Conservation (phyloP, 257 asterid genomes). For the Cinchona pubescens region DNA sequence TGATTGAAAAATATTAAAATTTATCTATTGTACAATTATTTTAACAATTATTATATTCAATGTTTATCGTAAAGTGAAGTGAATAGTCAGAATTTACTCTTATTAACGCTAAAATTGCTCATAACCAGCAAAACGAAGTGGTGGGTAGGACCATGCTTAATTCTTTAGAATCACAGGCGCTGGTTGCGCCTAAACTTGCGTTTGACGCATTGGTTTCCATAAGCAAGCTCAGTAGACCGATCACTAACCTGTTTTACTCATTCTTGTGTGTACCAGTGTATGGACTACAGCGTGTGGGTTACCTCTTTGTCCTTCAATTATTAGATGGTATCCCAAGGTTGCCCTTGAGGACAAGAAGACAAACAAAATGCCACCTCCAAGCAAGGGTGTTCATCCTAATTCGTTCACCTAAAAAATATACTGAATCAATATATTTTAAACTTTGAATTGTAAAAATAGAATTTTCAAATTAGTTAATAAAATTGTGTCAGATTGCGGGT, state of each 20-base stretch:
- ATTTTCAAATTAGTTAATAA: too few species aligned
- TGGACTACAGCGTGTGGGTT: neutral
- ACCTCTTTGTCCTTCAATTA: neutral
- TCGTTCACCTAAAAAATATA: too few species aligned
- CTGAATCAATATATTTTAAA: too few species aligned
- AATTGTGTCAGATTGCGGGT: too few species aligned
- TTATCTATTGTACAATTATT: too few species aligned
- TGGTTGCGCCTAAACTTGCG: constrained; percentile 47
- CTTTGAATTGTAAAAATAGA: too few species aligned
- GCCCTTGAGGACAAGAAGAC: neutral
- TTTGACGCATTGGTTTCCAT: too few species aligned
- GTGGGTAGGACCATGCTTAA: neutral
- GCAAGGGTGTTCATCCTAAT: too few species aligned
- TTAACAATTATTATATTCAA: too few species aligned
- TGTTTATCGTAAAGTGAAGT: too few species aligned
- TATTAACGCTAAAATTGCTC: constrained; percentile 14
- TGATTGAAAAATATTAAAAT: too few species aligned
- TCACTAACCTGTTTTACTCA: neutral
- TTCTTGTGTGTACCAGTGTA: neutral
- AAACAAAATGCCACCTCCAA: neutral
- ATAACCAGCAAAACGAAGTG: neutral
- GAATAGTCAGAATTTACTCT: too few species aligned
- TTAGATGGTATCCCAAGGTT: neutral
- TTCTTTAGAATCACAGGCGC: constrained; percentile 39
- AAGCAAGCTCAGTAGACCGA: neutral